Base-by-base conservation (phyloP, 805 yeast species). In the Alloascoidea africana region DNA sequence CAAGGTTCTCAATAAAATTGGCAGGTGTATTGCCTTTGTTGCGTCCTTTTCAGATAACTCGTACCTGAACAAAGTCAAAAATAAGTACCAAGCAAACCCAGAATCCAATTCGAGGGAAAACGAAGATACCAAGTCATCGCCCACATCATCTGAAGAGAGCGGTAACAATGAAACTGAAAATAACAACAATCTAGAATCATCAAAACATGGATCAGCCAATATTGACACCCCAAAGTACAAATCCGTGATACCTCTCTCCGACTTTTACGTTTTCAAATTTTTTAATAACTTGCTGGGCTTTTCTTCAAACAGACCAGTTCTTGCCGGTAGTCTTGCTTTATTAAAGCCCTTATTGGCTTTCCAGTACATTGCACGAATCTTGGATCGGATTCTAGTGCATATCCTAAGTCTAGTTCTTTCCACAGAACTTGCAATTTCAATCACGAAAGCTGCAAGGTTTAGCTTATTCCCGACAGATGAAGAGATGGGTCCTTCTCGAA, bases 391-490 rank as follows among this genome's bases (percentile, higher is more conserved):
- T 8, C n/a, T 23, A 23, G n/a, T 8, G 8, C 30, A 23, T 23
- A 8, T 23, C 8, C n/a, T 23, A 8, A 23, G n/a, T 23, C 8
- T 8, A 23, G n/a, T 23, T 23, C n/a, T 23, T 8, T 8, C 30
- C 8, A 8, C 30, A 23, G 8, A 23, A 8, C n/a, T 23, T 8
- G n/a, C n/a, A 23, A 23, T n/a, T 8, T 8, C n/a, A 23, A 34
- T 52, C 3, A 18, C 66, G 4, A 44, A 45, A n/a, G 44, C 47
- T 11, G 42, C 59, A 2, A 49, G 74, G 38, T 49, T 52, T 18
- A 48, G 54, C 18, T 43, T 69, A n/a, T 70, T 69, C 41, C 74
- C 76, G 2, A 52, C 51, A 17, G 72, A 70, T 46, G 66, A 62
- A 13, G 49, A 50, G n/a, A 61, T 70, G 66, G 75, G 75, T 0